Base-by-base conservation (phyloP, 2,329 filamentous ascomycete genomes). In the Didymella sp. region DNA sequence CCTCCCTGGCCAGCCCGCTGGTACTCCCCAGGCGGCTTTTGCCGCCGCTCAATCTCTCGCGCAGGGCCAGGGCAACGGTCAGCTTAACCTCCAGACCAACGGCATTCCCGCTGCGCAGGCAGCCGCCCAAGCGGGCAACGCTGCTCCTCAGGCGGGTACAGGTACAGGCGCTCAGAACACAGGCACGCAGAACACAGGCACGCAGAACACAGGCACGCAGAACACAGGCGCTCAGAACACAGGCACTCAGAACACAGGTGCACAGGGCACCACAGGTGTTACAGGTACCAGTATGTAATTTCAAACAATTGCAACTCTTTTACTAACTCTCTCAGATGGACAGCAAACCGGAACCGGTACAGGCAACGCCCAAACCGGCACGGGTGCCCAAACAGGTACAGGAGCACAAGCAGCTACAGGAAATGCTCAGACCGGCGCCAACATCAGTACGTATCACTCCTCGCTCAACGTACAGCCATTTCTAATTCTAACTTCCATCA, bases 1-100 rank as follows among this genome's bases (percentile, higher is more conserved):
- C 22, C 67, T 51, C 48, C 72, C 69, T 28, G 71, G 71, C 24
- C 56, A 65, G 46, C 45, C 67, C 4, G 68, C 72, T 33, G 71
- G 71, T 56, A 71, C 66, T 38, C 71, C 71, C 6, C 66, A 69
- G 15, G 67, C 66, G 33, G 71, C 71, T 37, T 73, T 73, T 35
- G 62, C 61, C 31, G 71, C 71, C 17, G 69, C 68, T 17, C 51
- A 64, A 49, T 59, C 67, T 19, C 67, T 74, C 41, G 64, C 66
- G 21, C 40, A 58, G n/a, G 71, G 71, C 27, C 64, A 61, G 19
- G 72, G 72, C 24, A 73, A 72, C 27, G 72, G 72, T 12, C 56
- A 59, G 41, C 67, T 73, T 21, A 43, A 66, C 33, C 61, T 62
- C 49, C 53, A 62, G 51, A 61, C 64, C 37, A 63, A 62, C 37